Conservation (phyloP, 2,329 filamentous ascomycete genomes). For the Hypomyces rosellus region DNA sequence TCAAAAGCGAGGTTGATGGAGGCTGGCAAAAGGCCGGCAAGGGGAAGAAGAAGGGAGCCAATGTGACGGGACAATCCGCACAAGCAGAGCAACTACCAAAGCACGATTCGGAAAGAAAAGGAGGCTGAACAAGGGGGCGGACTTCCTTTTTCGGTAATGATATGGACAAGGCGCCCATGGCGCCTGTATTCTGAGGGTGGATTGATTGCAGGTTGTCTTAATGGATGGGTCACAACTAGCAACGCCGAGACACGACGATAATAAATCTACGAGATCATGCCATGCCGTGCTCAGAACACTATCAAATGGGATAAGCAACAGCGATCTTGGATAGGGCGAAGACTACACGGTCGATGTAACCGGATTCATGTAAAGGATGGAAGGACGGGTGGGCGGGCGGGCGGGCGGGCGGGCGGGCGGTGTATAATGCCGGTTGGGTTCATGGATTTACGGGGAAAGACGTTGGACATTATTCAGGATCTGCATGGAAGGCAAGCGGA, state of each 20-base stretch:
- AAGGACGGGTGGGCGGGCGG: background rate
- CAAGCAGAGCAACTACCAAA: slow-evolving; percentile 51
- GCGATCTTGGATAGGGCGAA: slow-evolving; percentile 10
- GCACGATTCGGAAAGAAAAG: slow-evolving; percentile 56
- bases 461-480: slow-evolving; percentile 13
- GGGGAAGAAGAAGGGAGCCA: slow-evolving; percentile 38
- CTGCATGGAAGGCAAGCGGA: background rate
- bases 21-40: slow-evolving; percentile 57
- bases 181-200: background rate
- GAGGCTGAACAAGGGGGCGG: slow-evolving; percentile 40
- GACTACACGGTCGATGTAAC: background rate
- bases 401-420: background rate
- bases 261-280: background rate
- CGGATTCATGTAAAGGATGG: background rate
- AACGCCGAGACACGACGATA: background rate
- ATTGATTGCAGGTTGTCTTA: background rate
- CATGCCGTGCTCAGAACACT: background rate
- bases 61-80: slow-evolving; percentile 24
- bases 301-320: background rate
- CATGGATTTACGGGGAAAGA: background rate
- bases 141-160: slow-evolving; percentile 1
- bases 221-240: background rate
- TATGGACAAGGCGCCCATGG: background rate
- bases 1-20: slow-evolving; percentile 48
- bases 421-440: background rate